A percentile compares a stretch with the other conserved stretches of the same genome.
Conservation (phyloP, 805 yeast species). For the Monosporozyma yasuniensis region DNA sequence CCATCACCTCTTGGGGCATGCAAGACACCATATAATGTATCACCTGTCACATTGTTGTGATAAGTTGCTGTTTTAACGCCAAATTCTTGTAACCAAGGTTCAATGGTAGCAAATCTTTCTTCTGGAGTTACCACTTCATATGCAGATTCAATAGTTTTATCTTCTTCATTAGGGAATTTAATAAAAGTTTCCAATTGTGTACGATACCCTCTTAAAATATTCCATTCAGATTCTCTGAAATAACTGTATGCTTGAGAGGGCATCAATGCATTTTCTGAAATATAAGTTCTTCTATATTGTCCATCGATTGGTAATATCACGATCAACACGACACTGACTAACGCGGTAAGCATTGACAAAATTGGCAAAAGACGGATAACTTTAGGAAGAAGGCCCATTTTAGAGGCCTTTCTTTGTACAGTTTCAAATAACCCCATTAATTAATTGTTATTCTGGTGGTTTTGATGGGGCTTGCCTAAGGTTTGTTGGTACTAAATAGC, state of each 20-base stretch:
- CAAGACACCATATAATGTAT: slow-evolving; percentile 64
- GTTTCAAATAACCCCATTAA: slow-evolving; percentile 21
- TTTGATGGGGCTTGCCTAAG: not conserved
- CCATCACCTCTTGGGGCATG: slow-evolving; percentile 95
- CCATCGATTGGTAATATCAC: slow-evolving; percentile 63
- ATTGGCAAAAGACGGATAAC: slow-evolving; percentile 36
- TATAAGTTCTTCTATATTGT: slow-evolving; percentile 72
- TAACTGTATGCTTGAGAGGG: slow-evolving; percentile 92
- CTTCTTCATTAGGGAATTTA: slow-evolving; percentile 19
- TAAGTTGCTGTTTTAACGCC: slow-evolving; percentile 59
- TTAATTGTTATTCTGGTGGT: not conserved
- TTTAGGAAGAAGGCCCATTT: slow-evolving; percentile 40
- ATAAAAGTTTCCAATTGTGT: slow-evolving; percentile 29
- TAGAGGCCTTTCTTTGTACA: slow-evolving; percentile 37
- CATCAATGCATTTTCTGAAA: slow-evolving; percentile 92
- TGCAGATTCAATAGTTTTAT: slow-evolving; percentile 4
- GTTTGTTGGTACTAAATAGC: not conserved
- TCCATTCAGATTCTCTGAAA: slow-evolving; percentile 93
- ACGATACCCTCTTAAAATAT: slow-evolving; percentile 76
- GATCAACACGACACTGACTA: slow-evolving; percentile 51
- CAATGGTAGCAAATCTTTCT: slow-evolving; percentile 39
- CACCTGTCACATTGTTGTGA: slow-evolving; percentile 34
- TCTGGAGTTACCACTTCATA: slow-evolving; percentile 7
- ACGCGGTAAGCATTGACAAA: slow-evolving; percentile 34
- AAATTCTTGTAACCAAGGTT: slow-evolving; percentile 54